These are phyloP conservation scores for Pseudisothecium myosuroides DNA, from an alignment of 225 moss, liverwort and hornwort species.

Conservation along the genomic window DNA sequence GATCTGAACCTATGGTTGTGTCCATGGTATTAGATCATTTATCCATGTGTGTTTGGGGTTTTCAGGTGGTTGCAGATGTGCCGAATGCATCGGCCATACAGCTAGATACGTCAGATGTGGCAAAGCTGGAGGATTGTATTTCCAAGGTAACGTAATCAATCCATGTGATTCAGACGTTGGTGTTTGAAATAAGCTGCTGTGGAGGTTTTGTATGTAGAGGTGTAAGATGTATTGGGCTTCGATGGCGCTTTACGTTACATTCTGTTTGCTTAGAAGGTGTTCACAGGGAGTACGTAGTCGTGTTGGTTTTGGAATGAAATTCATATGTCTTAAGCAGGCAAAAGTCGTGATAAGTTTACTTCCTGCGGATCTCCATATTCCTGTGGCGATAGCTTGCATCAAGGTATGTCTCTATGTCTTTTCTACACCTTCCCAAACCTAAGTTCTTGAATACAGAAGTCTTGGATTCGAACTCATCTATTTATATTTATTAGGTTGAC, in stretches of 20 bases:
- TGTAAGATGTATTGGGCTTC: not conserved
- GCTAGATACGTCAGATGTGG: conserved; percentile 51
- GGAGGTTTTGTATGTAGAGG: not conserved
- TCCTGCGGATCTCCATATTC: conserved; percentile 69
- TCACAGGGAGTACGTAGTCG: not conserved
- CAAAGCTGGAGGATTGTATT: conserved; percentile 45
- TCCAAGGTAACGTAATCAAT: conserved; percentile 48
- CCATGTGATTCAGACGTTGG: not conserved
- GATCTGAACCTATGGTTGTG: not conserved
- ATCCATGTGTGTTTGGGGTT: not conserved
- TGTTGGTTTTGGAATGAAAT: not conserved
- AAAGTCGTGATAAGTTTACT: conserved; percentile 80
- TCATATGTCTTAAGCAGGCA: conserved; percentile 35
- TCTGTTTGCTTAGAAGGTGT: not conserved
- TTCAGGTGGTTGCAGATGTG: conserved; percentile 66
- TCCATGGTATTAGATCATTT: not conserved
- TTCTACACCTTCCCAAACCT: not conserved
- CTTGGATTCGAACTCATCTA: not conserved
- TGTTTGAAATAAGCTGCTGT: not conserved
- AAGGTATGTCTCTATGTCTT: conserved; percentile 31
- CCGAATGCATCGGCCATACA: conserved; percentile 51
- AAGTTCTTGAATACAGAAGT: not conserved
- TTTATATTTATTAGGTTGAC: not conserved
- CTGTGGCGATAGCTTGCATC: conserved; percentile 72
- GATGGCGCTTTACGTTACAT: not conserved